Evolutionary conservation across 305 asterid species (phyloP), one percentile per base, ranked within the genome.

Genomic region (Fraxinus albicans): DNA sequence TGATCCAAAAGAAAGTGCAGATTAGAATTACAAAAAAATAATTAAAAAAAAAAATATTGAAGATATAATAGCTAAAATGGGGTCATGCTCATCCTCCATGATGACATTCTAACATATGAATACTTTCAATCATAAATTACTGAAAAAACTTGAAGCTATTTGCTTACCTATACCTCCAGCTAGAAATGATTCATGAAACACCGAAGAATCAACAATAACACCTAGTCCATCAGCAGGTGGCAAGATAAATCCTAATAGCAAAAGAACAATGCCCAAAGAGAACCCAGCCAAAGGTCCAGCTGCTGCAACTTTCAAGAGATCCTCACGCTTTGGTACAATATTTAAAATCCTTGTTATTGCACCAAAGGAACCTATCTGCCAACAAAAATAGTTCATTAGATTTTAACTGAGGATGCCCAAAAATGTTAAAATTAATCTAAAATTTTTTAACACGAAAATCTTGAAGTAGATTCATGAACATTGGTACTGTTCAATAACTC

Each of bases 281-380:
- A 93, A 96, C 79, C 99, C 99, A 21, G 99, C 95, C 83, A 87
- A 77, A 65, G 99, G 99, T 85, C 99, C 99, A 83, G 98, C 98
- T 19, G 93, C 94, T 72, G 99, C 98, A 79, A 96, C 83, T 91
- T 92, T 96, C 89, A 96, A 88, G 80, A 96, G 98, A 88, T 93
- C 98, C 84, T 94, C 94, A 6, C 99, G 99, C 74, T 88, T 93
- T 42, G 89, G 90, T 83, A 94, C 98, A 74, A 94, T 94, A 79
- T 86, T 96, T 78, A 86, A 83, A 81, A 94, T 96, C 94, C 99
- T 91, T 84, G 99, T 93, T 88, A 96, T 94, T 19, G 96, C 87
- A 82, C 99, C 99, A 84, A 88, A 96, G 58, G 97, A 96, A 83
- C 99, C 99, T 90, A 96, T 93, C 99, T 96, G 98, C 91, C 95